Conservation (phyloP, 2,329 filamentous ascomycete species). For the Monilinia laxa region DNA sequence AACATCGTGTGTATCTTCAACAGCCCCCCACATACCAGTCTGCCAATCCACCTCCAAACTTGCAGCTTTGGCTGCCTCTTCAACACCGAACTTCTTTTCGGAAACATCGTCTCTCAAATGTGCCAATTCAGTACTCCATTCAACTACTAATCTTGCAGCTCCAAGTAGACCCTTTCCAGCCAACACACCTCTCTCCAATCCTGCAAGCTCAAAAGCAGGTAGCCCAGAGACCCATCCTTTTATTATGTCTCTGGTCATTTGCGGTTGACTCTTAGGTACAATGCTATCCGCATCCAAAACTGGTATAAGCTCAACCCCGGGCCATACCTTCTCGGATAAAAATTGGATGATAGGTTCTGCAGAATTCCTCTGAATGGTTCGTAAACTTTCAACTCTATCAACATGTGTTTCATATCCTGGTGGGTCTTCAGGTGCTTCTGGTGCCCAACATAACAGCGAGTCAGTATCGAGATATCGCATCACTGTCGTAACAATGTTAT, state of each 20-base stretch:
- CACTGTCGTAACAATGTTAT: constrained; percentile 63
- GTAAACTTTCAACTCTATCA: constrained; percentile 56
- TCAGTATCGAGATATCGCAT: constrained; percentile 91
- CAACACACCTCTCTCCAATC: constrained; percentile 77
- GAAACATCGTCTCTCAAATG: constrained; percentile 46
- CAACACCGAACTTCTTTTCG: constrained; percentile 65
- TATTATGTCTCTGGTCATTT: constrained; percentile 74
- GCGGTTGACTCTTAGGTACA: constrained; percentile 69
- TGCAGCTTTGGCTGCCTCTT: constrained; percentile 75
- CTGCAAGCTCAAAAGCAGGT: constrained; percentile 78
- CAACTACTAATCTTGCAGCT: constrained; percentile 72
- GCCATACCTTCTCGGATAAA: constrained; percentile 75
- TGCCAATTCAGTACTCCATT: constrained; percentile 78
- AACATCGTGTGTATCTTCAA: constrained; percentile 95
- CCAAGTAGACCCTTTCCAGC: constrained; percentile 85
- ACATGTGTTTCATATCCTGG: constrained; percentile 48
- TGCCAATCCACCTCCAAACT: constrained; percentile 90
- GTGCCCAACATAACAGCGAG: constrained; percentile 87
- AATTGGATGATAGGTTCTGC: constrained; percentile 70
- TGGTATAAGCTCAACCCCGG: constrained; percentile 73
- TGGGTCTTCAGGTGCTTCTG: constrained; percentile 51
- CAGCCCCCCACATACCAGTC: constrained; percentile 88
- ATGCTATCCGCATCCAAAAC: constrained; percentile 80
- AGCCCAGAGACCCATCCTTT: constrained; percentile 73
- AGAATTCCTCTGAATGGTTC: constrained; percentile 68